Evolutionary conservation across 2,329 filamentous ascomycete species (phyloP).

Genomic region (Exophiala lecanii-corni): DNA sequence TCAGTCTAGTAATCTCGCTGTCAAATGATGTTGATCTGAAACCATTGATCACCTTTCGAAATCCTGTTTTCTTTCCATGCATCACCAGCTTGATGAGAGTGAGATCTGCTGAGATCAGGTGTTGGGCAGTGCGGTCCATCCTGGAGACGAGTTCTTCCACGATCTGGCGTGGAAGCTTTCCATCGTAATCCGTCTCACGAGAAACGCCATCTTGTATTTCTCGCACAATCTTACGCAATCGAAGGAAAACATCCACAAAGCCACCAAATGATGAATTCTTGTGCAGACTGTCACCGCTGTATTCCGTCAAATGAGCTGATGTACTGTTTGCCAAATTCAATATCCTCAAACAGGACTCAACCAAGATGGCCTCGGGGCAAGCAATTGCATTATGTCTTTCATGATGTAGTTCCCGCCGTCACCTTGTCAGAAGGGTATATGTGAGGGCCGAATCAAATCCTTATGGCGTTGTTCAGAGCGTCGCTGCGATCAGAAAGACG

Average conservation of each 20-base stretch:
- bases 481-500: background rate
- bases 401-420: background rate
- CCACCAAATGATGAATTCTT: background rate
- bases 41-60: background rate
- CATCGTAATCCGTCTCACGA: background rate
- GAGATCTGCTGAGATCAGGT: background rate
- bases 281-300: background rate
- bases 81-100: background rate
- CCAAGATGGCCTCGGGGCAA: background rate
- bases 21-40: background rate
- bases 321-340: conserved; percentile 1
- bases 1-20: background rate
- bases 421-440: background rate
- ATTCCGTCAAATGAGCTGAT: conserved; percentile 1
- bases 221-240: conserved; percentile 1
- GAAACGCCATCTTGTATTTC: conserved; percentile 1
- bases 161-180: background rate
- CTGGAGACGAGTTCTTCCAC: background rate
- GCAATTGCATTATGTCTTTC: background rate
- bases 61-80: background rate
- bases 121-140: conserved; percentile 1
- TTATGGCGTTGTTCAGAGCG: background rate
- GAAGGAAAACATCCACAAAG: background rate
- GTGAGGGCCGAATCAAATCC: background rate
- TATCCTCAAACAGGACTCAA: background rate